Conservation (phyloP, 108 stramenopile species). For the Schizochytrium sp. region DNA sequence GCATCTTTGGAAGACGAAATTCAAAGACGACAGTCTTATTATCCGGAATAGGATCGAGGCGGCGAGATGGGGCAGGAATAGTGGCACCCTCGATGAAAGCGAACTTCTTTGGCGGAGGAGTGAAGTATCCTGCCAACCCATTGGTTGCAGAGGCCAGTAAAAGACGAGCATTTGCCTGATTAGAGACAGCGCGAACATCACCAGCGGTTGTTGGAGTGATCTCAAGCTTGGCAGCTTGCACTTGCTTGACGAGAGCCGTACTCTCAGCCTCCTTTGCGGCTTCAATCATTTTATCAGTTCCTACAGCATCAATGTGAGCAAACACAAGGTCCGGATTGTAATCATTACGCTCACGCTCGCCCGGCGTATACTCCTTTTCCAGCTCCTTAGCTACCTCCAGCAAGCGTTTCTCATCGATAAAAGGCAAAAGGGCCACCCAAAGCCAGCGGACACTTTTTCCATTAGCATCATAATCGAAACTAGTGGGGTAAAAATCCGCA, state of each 20-base stretch:
- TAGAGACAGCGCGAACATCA: not conserved
- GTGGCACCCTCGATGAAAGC: not conserved
- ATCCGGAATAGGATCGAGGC: not conserved
- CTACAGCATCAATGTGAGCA: not conserved
- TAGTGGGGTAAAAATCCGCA: slow-evolving; percentile 93
- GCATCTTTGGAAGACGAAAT: slow-evolving; percentile 52
- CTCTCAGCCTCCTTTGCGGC: slow-evolving; percentile 45
- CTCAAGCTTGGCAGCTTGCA: slow-evolving; percentile 17
- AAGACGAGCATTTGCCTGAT: not conserved
- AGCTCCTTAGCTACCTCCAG: slow-evolving; percentile 78
- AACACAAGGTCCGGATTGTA: slow-evolving; percentile 59
- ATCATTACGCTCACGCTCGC: slow-evolving; percentile 54
- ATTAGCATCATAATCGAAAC: slow-evolving; percentile 91
- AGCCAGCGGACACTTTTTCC: slow-evolving; percentile 99
- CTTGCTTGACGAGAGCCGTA: not conserved
- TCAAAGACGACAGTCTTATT: slow-evolving; percentile 47
- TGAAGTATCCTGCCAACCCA: slow-evolving; percentile 32
- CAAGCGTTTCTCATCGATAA: slow-evolving; percentile 95
- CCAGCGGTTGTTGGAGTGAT: slow-evolving; percentile 56
- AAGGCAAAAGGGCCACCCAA: slow-evolving; percentile 97
- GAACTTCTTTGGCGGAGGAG: slow-evolving; percentile 1
- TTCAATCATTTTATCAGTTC: slow-evolving; percentile 32
- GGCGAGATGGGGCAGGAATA: not conserved
- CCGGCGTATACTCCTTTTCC: slow-evolving; percentile 59
- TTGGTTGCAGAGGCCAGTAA: slow-evolving; percentile 42